Percentiles rank a stretch among this genome's conserved stretches.
Evolutionary conservation across 106 monocot genomes (phyloP).

Genomic region (Acorus gramineus): DNA sequence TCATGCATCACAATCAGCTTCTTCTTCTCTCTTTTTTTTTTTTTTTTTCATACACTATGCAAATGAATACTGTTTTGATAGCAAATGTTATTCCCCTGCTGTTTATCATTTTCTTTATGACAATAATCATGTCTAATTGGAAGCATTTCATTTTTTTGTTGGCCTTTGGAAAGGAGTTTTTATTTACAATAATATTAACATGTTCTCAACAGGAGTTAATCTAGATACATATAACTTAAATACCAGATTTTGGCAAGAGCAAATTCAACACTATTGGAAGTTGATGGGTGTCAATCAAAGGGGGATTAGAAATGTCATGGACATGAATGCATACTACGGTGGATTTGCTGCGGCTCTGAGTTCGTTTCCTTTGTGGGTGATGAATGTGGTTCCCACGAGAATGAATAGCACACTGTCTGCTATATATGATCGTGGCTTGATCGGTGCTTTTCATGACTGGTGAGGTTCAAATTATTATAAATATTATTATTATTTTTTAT

Average conservation of each 20-base stretch:
- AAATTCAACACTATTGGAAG: conserved; percentile 65
- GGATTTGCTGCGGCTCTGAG: conserved; percentile 85
- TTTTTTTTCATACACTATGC: too few species aligned
- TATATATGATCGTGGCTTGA: conserved; percentile 91
- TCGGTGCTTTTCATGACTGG: conserved; percentile 96
- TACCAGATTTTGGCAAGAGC: conserved; percentile 62
- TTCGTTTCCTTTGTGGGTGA: conserved; percentile 73
- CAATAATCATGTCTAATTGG: not conserved
- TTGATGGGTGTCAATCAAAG: conserved; percentile 44
- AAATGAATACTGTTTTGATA: too few species aligned
- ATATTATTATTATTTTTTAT: not conserved
- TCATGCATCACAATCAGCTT: too few species aligned
- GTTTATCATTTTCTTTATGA: too few species aligned
- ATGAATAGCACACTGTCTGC: conserved; percentile 64
- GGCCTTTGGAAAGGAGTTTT: not conserved
- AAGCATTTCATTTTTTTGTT: not conserved
- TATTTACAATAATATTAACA: not conserved
- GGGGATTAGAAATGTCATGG: conserved; percentile 82
- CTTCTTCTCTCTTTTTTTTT: too few species aligned
- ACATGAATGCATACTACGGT: conserved; percentile 94
- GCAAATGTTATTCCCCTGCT: too few species aligned
- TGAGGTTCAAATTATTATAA: conserved; percentile 18
- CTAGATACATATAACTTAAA: conserved; percentile 41
- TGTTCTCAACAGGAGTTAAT: conserved; percentile 38
- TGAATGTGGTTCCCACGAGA: conserved; percentile 85